Percentiles rank a stretch among this genome's conserved stretches.
Conservation (phyloP, 2,329 filamentous ascomycete species). For the Alternaria postmessia region DNA sequence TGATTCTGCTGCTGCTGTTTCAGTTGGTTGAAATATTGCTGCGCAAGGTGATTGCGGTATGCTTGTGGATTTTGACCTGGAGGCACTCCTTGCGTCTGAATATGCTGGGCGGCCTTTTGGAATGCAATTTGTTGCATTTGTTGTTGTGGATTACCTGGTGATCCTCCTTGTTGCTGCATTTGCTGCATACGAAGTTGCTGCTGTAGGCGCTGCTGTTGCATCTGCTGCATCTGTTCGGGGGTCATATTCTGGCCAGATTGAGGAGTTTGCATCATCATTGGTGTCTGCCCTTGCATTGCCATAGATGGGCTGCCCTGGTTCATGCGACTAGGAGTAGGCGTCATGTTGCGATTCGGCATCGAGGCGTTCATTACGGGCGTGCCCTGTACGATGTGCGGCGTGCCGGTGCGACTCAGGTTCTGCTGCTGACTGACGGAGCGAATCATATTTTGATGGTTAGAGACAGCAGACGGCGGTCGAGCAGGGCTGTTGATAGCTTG, state of each 20-base stretch:
- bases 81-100: constrained; percentile 45
- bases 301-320: constrained; percentile 48
- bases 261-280: constrained; percentile 49
- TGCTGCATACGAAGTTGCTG: constrained; percentile 44
- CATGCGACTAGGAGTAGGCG: constrained; percentile 49
- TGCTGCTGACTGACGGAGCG: constrained; percentile 51
- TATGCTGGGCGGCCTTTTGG: constrained; percentile 43
- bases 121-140: constrained; percentile 44
- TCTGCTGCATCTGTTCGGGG: constrained; percentile 45
- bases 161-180: constrained; percentile 33
- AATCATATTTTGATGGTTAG: constrained; percentile 51
- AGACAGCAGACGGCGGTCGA: constrained; percentile 50
- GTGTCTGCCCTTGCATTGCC: constrained; percentile 46
- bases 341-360: constrained; percentile 51
- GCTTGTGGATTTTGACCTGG: constrained; percentile 34
- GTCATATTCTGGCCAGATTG: constrained; percentile 46
- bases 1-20: constrained; percentile 41
- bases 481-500: constrained; percentile 50
- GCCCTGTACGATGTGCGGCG: constrained; percentile 50
- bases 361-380: constrained; percentile 50
- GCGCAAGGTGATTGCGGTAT: constrained; percentile 40
- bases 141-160: constrained; percentile 34
- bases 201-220: constrained; percentile 38
- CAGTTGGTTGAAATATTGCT: constrained; percentile 33
- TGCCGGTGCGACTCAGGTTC: constrained; percentile 49